Base-by-base conservation (phyloP, 306 rosid genomes). In the Chamaecrista fasciculata region DNA sequence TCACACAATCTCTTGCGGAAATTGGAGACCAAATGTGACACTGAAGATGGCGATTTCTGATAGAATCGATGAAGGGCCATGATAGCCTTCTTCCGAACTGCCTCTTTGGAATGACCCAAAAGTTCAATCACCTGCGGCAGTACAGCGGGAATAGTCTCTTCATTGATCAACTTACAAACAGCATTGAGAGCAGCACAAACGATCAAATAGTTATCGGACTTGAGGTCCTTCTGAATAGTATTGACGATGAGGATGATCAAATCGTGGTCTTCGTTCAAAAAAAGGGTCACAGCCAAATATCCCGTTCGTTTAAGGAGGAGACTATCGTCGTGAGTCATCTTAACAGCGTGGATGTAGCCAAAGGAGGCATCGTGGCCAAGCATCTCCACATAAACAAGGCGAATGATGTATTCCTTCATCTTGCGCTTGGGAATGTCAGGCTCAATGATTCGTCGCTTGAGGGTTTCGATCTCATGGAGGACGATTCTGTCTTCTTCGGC, bases 401-500 rank as follows among this genome's bases (percentile, higher is more conserved):
- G 87, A 4, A 91, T 87, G 73, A 91, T 84, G 81, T 78, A 94
- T 79, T 94, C 99, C 81, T 95, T 95, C 96, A 95, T 95, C 89
- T 91, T 91, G 23, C 95, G 95, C 67, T 88, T 95, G 2, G 99
- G 92, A 61, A 87, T 87, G 68, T 95, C 93, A 0, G 97, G 95
- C 28, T 91, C 96, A 36, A 85, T 16, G 66, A 95, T 87, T 7
- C 92, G 88, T 29, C 95, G 89, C 46, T 95, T 95, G 4, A 91
- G 95, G 84, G 89, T 89, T 67, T 95, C 97, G 86, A 95, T 89
- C 82, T 95, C 97, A 49, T 78, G 88, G 78, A 89, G 73, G 48
- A 95, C 90, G 78, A 95, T 95, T 46, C 96, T 89, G 36, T 95
- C 99, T 65, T 95, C 97, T 39, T 95, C 99, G 0, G 97, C 92